Evolutionary conservation across 2,329 filamentous ascomycete genomes (phyloP).

Genomic region (Aspergillus bombycis): DNA sequence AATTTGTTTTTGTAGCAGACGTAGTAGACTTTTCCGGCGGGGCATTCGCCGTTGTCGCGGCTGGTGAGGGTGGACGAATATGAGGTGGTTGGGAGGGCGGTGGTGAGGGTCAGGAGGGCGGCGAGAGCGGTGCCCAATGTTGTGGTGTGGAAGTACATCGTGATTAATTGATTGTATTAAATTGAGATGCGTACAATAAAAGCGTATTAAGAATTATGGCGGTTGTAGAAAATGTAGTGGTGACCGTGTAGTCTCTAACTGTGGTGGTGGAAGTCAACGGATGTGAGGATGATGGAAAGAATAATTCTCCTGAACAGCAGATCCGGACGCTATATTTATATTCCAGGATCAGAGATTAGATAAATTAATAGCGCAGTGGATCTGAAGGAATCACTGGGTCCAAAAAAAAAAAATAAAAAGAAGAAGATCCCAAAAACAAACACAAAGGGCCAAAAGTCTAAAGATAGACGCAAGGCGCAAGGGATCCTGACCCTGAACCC

Average conservation of each 20-base stretch:
- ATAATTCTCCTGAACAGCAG: not conserved
- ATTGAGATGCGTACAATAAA: not conserved
- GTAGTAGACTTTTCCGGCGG: constrained; percentile 6
- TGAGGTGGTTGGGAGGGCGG: constrained; percentile 7
- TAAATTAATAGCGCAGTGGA: not conserved
- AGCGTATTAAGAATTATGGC: not conserved
- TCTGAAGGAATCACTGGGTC: not conserved
- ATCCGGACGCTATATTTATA: not conserved
- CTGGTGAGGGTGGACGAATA: not conserved
- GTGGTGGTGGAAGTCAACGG: not conserved
- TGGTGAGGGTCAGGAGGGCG: not conserved
- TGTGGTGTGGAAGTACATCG: not conserved
- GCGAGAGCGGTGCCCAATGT: not conserved
- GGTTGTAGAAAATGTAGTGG: not conserved
- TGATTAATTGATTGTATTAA: not conserved
- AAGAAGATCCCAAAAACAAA: not conserved
- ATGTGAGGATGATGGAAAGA: not conserved
- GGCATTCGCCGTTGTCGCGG: constrained; percentile 11
- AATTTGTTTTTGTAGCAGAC: constrained; percentile 9
- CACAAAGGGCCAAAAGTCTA: not conserved
- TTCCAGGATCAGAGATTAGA: not conserved
- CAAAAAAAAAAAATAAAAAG: not conserved
- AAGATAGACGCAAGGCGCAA: constrained; percentile 5
- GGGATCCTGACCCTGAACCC: not conserved
- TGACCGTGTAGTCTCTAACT: not conserved